Evolutionary conservation across 1,139 yeast genomes (phyloP), one percentile per base, ranked within the genome.

Genomic region (Arxiozyma slooffiae): DNA sequence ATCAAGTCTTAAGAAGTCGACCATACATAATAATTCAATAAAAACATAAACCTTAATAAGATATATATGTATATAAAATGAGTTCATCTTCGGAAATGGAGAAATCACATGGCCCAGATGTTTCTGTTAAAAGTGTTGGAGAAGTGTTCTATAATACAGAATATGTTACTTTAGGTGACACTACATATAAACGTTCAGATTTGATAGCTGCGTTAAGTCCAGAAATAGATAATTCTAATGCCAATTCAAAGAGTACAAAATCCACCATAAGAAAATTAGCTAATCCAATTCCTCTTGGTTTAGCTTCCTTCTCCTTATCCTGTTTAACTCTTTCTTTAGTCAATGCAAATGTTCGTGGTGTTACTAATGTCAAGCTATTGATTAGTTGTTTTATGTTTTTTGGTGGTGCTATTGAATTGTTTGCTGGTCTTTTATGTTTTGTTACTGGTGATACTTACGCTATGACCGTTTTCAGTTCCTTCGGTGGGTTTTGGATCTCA

Each of bases 401-500:
- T 45, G 85, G 89, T 23, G 90, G 90, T 44, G 72, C 76, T 38
- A 76, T 79, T 50, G 85, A 82, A 62, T 68, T 82, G 49, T 72
- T 81, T 53, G 81, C 85, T 21, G 90, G 90, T 38, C 61, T 80
- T 46, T 77, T 84, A 79, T 85, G 85, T 59, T 70, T 82, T 55
- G 73, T 77, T 47, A 71, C 77, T 48, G 85, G 85, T 53, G 83
- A 83, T 66, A 78, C 85, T 9, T 81, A 79, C 67, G 83, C 82
- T 45, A 77, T 76, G 60, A 78, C 82, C 38, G 84, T 82, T 9
- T 78, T 85, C 63, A 71, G 81, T 48, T 78, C 84, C 51, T 85
- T 81, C 62, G 90, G 90, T 49, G 87, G 85, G 9, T 85, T 83
- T 67, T 85, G 90, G 87, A 70, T 83, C 51, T 71, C 82, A 22